These are phyloP conservation scores for Malassezia equina DNA, from an alignment of 1,284 basidiomycete species.

Conservation along the genomic window DNA sequence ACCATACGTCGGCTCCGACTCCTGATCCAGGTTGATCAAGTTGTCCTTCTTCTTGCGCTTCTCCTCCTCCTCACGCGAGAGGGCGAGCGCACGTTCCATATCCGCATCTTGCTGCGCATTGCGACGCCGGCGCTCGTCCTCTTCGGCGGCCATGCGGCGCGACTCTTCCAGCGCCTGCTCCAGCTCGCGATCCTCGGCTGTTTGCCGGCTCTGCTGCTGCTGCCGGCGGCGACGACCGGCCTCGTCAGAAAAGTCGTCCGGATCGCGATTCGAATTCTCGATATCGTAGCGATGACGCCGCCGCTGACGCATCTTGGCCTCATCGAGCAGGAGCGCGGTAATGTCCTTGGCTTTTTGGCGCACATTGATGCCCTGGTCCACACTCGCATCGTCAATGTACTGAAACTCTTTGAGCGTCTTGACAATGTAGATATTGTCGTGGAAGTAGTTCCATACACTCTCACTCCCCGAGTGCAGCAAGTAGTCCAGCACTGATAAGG, in stretches of 20 bases:
- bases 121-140: slow-evolving; percentile 34
- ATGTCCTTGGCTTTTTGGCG: slow-evolving; percentile 99
- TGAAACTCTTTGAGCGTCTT: slow-evolving; percentile 99
- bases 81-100: slow-evolving; percentile 63
- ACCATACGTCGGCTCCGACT: slow-evolving; percentile 23
- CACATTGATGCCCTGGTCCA: slow-evolving; percentile 93
- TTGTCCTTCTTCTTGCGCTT: slow-evolving; percentile 60
- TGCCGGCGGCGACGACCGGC: slow-evolving; percentile 68
- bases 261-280: slow-evolving; percentile 67
- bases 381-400: slow-evolving; percentile 85
- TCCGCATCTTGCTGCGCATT: slow-evolving; percentile 59
- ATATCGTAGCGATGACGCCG: slow-evolving; percentile 74
- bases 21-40: slow-evolving; percentile 37
- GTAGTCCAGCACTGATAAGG: slow-evolving; percentile 90
- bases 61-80: slow-evolving; percentile 69
- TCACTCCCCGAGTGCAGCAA: slow-evolving; percentile 91
- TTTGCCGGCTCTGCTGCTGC: slow-evolving; percentile 60
- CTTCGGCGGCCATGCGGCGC: slow-evolving; percentile 47
- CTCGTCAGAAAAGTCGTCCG: slow-evolving; percentile 54
- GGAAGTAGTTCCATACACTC: slow-evolving; percentile 95
- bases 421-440: slow-evolving; percentile 91
- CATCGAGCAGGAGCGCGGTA: slow-evolving; percentile 85
- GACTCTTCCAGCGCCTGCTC: slow-evolving; percentile 51
- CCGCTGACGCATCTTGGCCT: slow-evolving; percentile 72
- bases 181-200: slow-evolving; percentile 53